phyloP scores from a whole-genome alignment of 1,284 basidiomycete genomes.

The Ceratobasidium sp. region DNA sequence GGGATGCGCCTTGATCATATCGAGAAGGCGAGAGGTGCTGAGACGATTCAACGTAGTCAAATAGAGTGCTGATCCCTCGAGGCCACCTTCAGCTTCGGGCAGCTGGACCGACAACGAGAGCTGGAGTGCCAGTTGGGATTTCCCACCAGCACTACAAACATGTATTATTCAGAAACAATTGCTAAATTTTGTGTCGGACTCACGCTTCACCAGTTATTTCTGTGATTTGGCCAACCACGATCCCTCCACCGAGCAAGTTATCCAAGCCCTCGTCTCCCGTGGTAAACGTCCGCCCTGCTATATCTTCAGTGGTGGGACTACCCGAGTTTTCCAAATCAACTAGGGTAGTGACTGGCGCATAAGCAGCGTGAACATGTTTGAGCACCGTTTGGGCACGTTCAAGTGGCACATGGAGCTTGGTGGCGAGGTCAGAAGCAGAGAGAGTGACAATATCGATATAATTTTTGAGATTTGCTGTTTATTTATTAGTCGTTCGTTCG shows the following conservation, averaged over 20 bases:
- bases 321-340: constrained; percentile 44
- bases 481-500: neutral
- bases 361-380: constrained; percentile 41
- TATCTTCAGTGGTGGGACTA: neutral
- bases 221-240: constrained; percentile 78
- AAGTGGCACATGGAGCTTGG: constrained; percentile 46
- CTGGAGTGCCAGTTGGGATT: constrained; percentile 85
- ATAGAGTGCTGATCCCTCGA: constrained; percentile 71
- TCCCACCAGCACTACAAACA: constrained; percentile 75
- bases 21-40: constrained; percentile 68
- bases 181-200: neutral
- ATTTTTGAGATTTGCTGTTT: constrained; percentile 27
- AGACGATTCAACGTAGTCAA: constrained; percentile 77
- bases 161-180: constrained; percentile 5
- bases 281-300: constrained; percentile 48
- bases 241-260: constrained; percentile 71
- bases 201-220: constrained; percentile 81
- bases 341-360: constrained; percentile 43
- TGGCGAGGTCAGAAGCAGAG: constrained; percentile 47
- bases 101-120: constrained; percentile 78
- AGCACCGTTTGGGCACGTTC: constrained; percentile 37
- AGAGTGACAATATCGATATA: constrained; percentile 49
- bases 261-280: constrained; percentile 77
- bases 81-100: constrained; percentile 59
- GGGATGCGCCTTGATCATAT: constrained; percentile 63